Evolutionary conservation across 2,329 filamentous ascomycete species (phyloP).

Genomic region (Scedosporium dehoogii): DNA sequence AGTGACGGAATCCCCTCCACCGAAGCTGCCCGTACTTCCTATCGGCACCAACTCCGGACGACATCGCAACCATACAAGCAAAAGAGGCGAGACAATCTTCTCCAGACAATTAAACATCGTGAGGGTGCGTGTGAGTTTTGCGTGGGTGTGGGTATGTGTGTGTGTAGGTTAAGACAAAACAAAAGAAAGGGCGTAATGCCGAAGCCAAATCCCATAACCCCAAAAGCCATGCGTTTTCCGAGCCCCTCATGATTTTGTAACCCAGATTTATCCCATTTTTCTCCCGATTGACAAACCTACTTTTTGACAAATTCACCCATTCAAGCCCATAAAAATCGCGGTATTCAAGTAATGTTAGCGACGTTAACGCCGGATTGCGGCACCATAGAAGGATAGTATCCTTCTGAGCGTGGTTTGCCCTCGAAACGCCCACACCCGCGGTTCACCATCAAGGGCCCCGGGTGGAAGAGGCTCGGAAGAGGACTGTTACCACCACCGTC

Average conservation of each 20-base stretch:
- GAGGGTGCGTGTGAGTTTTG: neutral
- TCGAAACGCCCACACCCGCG: constrained; percentile 40
- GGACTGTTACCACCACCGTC: constrained; percentile 19
- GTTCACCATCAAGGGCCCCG: constrained; percentile 27
- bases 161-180: constrained; percentile 3
- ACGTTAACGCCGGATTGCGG: constrained; percentile 38
- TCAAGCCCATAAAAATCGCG: neutral
- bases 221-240: constrained; percentile 4
- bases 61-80: neutral
- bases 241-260: neutral
- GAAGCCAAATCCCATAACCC: constrained; percentile 8
- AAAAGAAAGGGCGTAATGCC: constrained; percentile 9
- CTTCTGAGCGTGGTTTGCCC: constrained; percentile 38
- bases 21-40: neutral
- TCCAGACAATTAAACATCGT: neutral
- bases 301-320: neutral
- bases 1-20: neutral
- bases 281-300: neutral
- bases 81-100: neutral
- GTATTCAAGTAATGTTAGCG: constrained; percentile 19
- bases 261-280: neutral
- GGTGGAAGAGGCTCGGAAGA: constrained; percentile 37
- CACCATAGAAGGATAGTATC: constrained; percentile 43
- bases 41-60: neutral
- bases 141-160: neutral